Evolutionary conservation across 2,329 filamentous ascomycete genomes (phyloP).

Genomic region (Acrocalymma vagum): DNA sequence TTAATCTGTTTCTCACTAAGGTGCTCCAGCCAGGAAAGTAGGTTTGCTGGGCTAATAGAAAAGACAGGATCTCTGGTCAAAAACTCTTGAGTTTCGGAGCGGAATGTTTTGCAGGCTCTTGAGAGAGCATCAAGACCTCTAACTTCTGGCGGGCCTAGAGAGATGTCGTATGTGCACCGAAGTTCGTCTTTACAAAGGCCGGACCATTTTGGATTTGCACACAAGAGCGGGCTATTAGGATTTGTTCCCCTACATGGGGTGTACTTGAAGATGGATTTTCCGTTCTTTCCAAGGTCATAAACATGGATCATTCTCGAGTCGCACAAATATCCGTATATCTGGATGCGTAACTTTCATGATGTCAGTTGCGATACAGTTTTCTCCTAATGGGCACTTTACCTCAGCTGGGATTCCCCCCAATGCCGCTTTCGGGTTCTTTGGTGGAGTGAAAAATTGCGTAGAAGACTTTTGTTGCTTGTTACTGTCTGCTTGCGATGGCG

Average conservation of each 20-base stretch:
- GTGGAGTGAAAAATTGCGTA: slow-evolving; percentile 1
- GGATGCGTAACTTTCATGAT: slow-evolving; percentile 14
- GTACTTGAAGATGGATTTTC: slow-evolving; percentile 16
- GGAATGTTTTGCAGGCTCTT: slow-evolving; percentile 17
- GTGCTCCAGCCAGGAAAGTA: slow-evolving; percentile 13
- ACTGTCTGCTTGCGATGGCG: not conserved
- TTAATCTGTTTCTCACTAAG: slow-evolving; percentile 9
- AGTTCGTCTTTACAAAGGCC: slow-evolving; percentile 22
- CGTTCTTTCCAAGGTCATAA: slow-evolving; percentile 3
- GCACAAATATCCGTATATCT: slow-evolving; percentile 23
- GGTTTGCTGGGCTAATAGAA: slow-evolving; percentile 10
- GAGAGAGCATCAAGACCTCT: slow-evolving; percentile 16
- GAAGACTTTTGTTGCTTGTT: too few species aligned
- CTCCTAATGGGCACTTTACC: slow-evolving; percentile 1
- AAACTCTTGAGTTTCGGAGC: slow-evolving; percentile 17
- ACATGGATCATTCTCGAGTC: slow-evolving; percentile 21
- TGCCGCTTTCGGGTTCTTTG: slow-evolving; percentile 16
- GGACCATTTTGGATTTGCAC: slow-evolving; percentile 33
- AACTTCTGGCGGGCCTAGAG: slow-evolving; percentile 5
- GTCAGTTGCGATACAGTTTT: too few species aligned
- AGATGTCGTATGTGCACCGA: slow-evolving; percentile 20
- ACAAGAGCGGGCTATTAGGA: slow-evolving; percentile 18
- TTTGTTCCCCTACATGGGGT: slow-evolving; percentile 19
- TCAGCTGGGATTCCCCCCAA: slow-evolving; percentile 19
- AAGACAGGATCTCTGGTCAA: slow-evolving; percentile 8